Base-by-base conservation (phyloP, 371 early-diverging fungal species). In the Mortierella sp. region DNA sequence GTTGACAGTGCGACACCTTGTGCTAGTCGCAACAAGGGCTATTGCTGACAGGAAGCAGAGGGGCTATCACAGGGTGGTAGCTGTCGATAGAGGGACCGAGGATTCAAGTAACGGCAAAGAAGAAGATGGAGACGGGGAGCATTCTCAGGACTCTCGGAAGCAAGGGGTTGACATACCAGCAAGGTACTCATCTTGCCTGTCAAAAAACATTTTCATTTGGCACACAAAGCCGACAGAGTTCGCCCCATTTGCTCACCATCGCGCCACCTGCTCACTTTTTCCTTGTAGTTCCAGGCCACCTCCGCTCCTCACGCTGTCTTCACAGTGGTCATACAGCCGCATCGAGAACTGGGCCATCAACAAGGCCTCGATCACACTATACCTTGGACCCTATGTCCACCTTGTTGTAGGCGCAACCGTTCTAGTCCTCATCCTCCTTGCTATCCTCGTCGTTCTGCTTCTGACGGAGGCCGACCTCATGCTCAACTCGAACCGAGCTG, bases 401-500 rank as follows among this genome's bases (percentile, higher is more conserved):
- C 80, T 84, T 22, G 84, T 86, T 5, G 50, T 84, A 0, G 86
- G 88, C 0, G 82, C 77, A 2, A 67, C 85, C 13, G 34, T 74
- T 6, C 25, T 74, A 2, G 61, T 61, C 12, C 62, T 88, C 9
- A 28, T 86, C 39, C 55, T 76, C 2, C 59, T 85, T 5, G 64
- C 71, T 0, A 63, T 86, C 29, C 54, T 84, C 8, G 80, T 83
- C 8, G 72, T 82, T 1, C 55, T 80, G 9, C 58, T 86, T 4
- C 68, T 85, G 28, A 57, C 78, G 8, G 62, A 84, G 21, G 80
- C 62, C 3, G 79, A 86, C 43, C 78, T 86, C 2, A 29, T 57
- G 31, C 51, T 85, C 54, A 88, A 88, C 56, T 85, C 88, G 0
- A 85, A 86, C 56, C 81, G 88, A 10, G 88, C 88, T 9, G 88